Percentiles rank a stretch among this genome's conserved stretches.
phyloP scores from a whole-genome alignment of 176 grass and related monocot genomes.

The Lolium perenne region DNA sequence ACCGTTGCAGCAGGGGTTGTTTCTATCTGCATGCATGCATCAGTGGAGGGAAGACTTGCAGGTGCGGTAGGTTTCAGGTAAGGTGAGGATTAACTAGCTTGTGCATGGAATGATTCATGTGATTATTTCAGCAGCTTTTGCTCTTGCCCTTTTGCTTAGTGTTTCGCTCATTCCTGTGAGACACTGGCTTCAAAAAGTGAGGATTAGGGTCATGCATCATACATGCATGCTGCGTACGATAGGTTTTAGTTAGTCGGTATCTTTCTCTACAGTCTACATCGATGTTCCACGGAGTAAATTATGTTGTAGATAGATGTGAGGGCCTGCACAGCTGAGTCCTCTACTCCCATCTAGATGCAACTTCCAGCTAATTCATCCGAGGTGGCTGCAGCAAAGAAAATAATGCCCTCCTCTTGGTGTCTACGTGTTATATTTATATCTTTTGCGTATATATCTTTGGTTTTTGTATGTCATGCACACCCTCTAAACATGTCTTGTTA shows the following conservation, averaged over 20 bases:
- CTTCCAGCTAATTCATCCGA: background rate
- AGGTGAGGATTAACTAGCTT: conserved; percentile 33
- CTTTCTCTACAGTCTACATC: no score
- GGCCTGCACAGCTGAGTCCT: background rate
- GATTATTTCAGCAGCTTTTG: conserved; percentile 52
- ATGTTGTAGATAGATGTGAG: no score
- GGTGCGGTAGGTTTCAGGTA: conserved; percentile 46
- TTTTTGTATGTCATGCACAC: no score
- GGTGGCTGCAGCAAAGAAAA: background rate
- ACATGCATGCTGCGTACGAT: no score
- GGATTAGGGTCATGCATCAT: background rate
- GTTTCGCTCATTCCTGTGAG: conserved; percentile 31
- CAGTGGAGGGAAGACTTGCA: conserved; percentile 77
- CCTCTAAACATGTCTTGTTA: no score
- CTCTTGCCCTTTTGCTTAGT: conserved; percentile 27
- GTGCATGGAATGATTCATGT: conserved; percentile 47
- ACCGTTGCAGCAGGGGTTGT: conserved; percentile 58
- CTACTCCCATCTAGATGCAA: background rate
- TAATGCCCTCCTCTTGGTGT: background rate
- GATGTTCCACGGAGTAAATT: no score
- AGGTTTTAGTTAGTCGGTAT: no score
- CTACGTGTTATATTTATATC: background rate
- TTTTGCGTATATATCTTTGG: no score
- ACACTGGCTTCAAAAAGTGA: conserved; percentile 15
- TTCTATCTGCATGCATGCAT: conserved; percentile 48